Percentiles rank a stretch among this genome's conserved stretches.
Evolutionary conservation across 495 filamentous ascomycete genomes (phyloP).

Genomic region (Aspergillus haitiensis): DNA sequence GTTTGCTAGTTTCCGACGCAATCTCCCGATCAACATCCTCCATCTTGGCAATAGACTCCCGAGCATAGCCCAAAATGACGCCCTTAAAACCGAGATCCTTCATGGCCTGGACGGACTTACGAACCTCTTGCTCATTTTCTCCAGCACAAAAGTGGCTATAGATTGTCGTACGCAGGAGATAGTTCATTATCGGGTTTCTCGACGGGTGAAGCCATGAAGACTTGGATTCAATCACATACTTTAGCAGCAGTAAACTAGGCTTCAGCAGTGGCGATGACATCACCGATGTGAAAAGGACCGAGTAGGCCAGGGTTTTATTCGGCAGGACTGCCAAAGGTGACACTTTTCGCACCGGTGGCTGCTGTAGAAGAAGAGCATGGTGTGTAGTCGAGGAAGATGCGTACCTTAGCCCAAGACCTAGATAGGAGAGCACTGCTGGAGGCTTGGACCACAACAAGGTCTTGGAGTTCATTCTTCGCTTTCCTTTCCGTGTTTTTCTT

Average conservation of each 20-base stretch:
- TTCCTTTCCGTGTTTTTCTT: not conserved
- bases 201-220: slow-evolving; percentile 57
- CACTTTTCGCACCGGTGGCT: not conserved
- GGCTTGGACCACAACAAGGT: slow-evolving; percentile 13
- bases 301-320: slow-evolving; percentile 65
- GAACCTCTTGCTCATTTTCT: slow-evolving; percentile 62
- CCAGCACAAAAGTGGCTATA: slow-evolving; percentile 87
- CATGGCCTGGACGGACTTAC: slow-evolving; percentile 55
- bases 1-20: slow-evolving; percentile 28
- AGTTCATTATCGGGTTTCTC: slow-evolving; percentile 54
- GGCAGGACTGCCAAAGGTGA: slow-evolving; percentile 67
- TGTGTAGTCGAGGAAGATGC: slow-evolving; percentile 13
- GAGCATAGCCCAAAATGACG: slow-evolving; percentile 75
- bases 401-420: slow-evolving; percentile 8
- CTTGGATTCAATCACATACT: slow-evolving; percentile 61
- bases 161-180: slow-evolving; percentile 71
- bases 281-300: slow-evolving; percentile 68
- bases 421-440: slow-evolving; percentile 6
- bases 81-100: slow-evolving; percentile 70
- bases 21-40: slow-evolving; percentile 30
- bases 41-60: slow-evolving; percentile 67
- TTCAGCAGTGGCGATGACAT: slow-evolving; percentile 72
- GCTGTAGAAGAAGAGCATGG: slow-evolving; percentile 13
- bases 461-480: slow-evolving; percentile 15
- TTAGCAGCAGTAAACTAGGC: slow-evolving; percentile 61